Evolutionary conservation across 768 basidiomycete genomes (phyloP), one percentile per base, ranked within the genome.

Genomic region (Pulveroboletus sp.): DNA sequence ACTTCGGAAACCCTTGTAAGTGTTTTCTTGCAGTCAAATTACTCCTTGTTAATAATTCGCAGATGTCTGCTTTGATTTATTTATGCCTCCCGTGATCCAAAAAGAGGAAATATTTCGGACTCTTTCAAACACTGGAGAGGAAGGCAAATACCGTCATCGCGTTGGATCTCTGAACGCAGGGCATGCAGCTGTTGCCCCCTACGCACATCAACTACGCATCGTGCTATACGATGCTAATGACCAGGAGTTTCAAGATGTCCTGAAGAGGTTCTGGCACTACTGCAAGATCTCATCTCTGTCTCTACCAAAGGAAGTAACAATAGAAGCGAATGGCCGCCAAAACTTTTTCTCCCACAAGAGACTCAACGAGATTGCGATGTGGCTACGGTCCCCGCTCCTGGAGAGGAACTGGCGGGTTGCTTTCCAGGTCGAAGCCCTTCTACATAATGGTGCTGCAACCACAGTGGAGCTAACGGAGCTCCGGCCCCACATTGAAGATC

Each of bases 341-440:
- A 70, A 65, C 0, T 83, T 87, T 54, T 91, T 86, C 60, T 57
- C 71, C 0, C 55, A 59, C 9, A 78, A 67, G 52, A 66, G 69
- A 5, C 71, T 90, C 3, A 66, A 74, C 51, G 67, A 66, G 8
- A 61, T 87, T 8, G 68, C 71, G 14, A 61, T 58, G 14, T 73
- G 73, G 67, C 55, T 86, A 38, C 63, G 64, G 28, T 66, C 63
- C 4, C 73, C 83, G 40, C 71, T 76, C 12, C 47, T 65, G 27
- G 9, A 45, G 30, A 47, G 54, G 6, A 55, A 60, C 21, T 91
- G 86, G 85, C 66, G 71, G 5, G 74, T 89, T 30, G 85, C 83
- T 0, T 93, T 90, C 61, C 90, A 93, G 64, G 69, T 90, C 27
- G 88, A 88, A 62, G 77, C 81, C 0, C 70, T 89, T 10, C 63